Evolutionary conservation across 495 filamentous ascomycete genomes (phyloP), one percentile per base, ranked within the genome.

Genomic region (Neurospora africana): DNA sequence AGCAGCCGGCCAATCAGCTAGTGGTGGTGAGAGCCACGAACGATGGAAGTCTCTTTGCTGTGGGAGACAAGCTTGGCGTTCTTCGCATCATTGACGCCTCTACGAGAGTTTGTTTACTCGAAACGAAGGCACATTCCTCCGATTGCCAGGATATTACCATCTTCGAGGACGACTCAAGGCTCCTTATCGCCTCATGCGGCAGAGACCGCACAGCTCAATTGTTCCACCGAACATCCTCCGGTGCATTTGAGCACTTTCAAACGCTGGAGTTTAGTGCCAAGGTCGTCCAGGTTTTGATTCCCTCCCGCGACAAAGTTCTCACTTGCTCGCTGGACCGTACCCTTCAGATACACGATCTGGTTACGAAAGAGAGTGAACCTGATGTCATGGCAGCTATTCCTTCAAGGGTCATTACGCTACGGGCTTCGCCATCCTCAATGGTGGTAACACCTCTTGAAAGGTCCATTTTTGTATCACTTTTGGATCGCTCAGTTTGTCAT

Each of bases 291-390:
- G 82, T 85, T 41, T 74, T 84, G 65, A 79, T 86, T 23, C 83
- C 84, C 19, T 81, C 82, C 30, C 78, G 80, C 21, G 82, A 91
- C 74, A 90, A 86, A 69, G 81, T 99, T 27, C 81, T 98, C 30
- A 97, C 96, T 9, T 92, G 91, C 76, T 97, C 95, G 33, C 86
- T 93, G 27, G 96, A 99, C 79, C 90, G 95, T 38, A 95, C 93
- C 1, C 82, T 97, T 44, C 87, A 94, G 37, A 83, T 96, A 17
- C 88, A 94, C 69, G 89, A 95, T 40, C 82, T 93, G n/a, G 88
- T 92, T 17, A 88, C 89, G 7, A 89, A 89, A 73, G 92, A 93
- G 27, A 88, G 87, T 38, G 87, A 91, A 19, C 84, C 85, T 21
- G 89, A 91, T 41, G 84, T 85, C 11, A 85, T 92, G 75, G 95